Evolutionary conservation across 495 filamentous ascomycete species (phyloP).

Genomic region (Clavariopsis aquatica): DNA sequence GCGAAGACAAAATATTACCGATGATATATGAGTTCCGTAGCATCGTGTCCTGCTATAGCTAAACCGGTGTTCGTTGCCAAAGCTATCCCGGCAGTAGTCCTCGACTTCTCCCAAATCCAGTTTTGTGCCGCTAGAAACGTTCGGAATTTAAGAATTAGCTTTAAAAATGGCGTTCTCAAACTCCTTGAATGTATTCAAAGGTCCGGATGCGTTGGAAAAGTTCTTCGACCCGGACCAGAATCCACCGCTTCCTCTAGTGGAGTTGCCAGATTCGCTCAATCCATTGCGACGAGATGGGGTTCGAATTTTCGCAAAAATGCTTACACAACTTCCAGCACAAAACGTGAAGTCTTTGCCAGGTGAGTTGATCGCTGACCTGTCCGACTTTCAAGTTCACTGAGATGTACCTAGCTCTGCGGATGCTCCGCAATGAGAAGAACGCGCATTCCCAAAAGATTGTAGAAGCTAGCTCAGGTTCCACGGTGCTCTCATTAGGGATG

Average conservation of each 20-base stretch:
- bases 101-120: too few species aligned
- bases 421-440: constrained; percentile 46
- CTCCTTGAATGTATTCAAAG: constrained; percentile 58
- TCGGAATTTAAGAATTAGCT: too few species aligned
- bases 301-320: constrained; percentile 65
- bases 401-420: constrained; percentile 53
- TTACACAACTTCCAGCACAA: constrained; percentile 62
- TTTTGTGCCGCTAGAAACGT: too few species aligned
- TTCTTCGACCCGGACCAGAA: constrained; percentile 61
- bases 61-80: constrained; percentile 47
- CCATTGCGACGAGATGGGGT: constrained; percentile 59
- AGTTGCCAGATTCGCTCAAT: constrained; percentile 59
- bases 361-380: constrained; percentile 38
- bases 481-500: constrained; percentile 62
- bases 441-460: constrained; percentile 55
- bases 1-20: not conserved
- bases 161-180: constrained; percentile 50
- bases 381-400: not conserved
- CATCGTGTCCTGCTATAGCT: not conserved
- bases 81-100: too few species aligned
- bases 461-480: constrained; percentile 65
- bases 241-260: constrained; percentile 61
- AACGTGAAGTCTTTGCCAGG: constrained; percentile 67
- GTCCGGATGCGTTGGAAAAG: constrained; percentile 54
- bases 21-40: not conserved